A percentile compares a stretch with the other conserved stretches of the same genome.
phyloP scores from a whole-genome alignment of 2,329 filamentous ascomycete genomes.

The Dactylellina haptotyla region DNA sequence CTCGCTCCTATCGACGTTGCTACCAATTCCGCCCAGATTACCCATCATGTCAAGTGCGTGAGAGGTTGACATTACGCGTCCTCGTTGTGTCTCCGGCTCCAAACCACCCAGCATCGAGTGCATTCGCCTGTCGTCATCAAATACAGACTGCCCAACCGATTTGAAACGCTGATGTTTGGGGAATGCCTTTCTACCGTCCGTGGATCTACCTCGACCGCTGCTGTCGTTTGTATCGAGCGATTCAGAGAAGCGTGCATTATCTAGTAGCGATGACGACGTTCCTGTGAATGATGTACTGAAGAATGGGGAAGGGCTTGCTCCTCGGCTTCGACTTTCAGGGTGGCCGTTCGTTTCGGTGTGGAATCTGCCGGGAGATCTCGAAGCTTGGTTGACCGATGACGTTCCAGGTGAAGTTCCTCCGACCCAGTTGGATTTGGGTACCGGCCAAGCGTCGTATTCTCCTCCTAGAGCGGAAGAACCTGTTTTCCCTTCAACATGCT shows the following conservation, averaged over 20 bases:
- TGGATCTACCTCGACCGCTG: conserved; percentile 43
- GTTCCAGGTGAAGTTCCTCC: conserved; percentile 57
- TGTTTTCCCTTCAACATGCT: conserved; percentile 57
- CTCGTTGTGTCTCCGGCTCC: conserved; percentile 55
- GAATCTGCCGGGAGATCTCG: conserved; percentile 57
- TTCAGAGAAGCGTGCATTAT: conserved; percentile 47
- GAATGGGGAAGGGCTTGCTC: conserved; percentile 48
- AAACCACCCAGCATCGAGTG: conserved; percentile 56
- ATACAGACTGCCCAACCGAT: conserved; percentile 52
- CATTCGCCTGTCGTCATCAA: conserved; percentile 52
- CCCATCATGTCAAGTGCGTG: conserved; percentile 55
- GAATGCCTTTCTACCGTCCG: conserved; percentile 47
- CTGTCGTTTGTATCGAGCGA: conserved; percentile 43
- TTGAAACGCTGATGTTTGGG: conserved; percentile 51
- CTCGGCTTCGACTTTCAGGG: conserved; percentile 45
- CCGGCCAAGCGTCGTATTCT: conserved; percentile 57
- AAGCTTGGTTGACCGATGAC: conserved; percentile 54
- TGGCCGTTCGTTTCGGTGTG: conserved; percentile 51
- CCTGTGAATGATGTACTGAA: conserved; percentile 50
- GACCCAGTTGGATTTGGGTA: conserved; percentile 55
- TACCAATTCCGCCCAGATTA: conserved; percentile 33
- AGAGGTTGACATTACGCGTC: conserved; percentile 57
- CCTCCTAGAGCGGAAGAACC: conserved; percentile 57
- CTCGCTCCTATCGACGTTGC: conserved; percentile 57
- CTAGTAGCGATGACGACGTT: conserved; percentile 40